Conservation (phyloP, 441 rosid genomes). For the Pelargonium australe region DNA sequence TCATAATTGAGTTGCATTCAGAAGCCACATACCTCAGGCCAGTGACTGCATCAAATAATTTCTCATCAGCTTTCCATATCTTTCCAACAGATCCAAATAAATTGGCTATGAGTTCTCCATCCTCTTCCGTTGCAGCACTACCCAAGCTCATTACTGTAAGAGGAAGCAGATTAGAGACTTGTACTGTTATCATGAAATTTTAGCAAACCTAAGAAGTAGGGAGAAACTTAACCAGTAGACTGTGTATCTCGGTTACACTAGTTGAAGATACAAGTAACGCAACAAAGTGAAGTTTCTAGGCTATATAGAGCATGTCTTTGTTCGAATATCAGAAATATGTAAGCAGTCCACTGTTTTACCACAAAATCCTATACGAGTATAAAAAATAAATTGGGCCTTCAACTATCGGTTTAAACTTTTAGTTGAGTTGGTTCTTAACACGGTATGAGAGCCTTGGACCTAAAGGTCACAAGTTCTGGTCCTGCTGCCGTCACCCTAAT, state of each 20-base stretch:
- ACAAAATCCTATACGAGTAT: neutral
- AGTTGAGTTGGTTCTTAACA: too few species aligned
- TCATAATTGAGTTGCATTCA: neutral
- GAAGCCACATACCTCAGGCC: conserved; percentile 61
- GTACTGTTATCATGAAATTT: conserved; percentile 3
- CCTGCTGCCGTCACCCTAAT: too few species aligned
- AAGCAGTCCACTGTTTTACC: neutral
- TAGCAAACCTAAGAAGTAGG: neutral
- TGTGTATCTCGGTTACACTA: neutral
- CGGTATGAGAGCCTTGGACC: too few species aligned
- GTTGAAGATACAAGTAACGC: neutral
- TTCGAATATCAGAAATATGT: neutral
- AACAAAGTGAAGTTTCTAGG: neutral
- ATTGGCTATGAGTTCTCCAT: conserved; percentile 57
- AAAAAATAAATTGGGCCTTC: too few species aligned
- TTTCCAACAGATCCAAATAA: conserved; percentile 80
- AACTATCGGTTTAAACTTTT: neutral
- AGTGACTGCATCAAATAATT: conserved; percentile 79
- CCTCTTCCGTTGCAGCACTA: conserved; percentile 61
- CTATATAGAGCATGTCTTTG: neutral
- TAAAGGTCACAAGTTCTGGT: too few species aligned
- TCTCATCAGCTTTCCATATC: conserved; percentile 80
- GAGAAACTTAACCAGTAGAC: conserved; percentile 4
- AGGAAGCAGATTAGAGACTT: conserved; percentile 16
- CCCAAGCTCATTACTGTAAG: conserved; percentile 72